Base-by-base conservation (phyloP, 1,284 basidiomycete genomes). In the Lignosus rhinocerotis region DNA sequence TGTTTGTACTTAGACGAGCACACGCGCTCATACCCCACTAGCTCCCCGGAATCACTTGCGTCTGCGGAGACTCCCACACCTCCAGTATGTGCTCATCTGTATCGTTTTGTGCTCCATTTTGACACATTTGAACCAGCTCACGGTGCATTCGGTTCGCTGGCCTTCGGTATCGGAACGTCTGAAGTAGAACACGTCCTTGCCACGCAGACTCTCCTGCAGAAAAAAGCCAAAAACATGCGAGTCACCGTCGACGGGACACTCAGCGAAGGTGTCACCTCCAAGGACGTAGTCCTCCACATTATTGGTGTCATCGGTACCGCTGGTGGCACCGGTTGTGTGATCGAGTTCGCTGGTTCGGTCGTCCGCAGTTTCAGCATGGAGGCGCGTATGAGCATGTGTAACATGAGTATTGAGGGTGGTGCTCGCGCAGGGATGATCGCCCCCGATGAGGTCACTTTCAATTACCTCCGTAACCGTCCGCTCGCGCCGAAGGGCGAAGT, bases 161-260 rank as follows among this genome's bases (percentile, higher is more conserved):
- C 95, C 0, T 98, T 98, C 70, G 95, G 96, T 67, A 97, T 98
- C 70, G 95, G 95, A 44, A 97, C 95, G 6, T 96, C 94, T 52
- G 95, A 98, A 74, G 95, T 98, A 67, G 95, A 98, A 72, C 95
- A 98, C 73, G 95, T 98, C 67, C 88, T 98, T 60, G 95, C 96
- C 6, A 98, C 96, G 10, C 96, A 98, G 75, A 96, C 94, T 46
- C 80, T 98, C 30, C 79, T 94, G 60, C 96, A 97, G 75, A 88
- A 85, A 72, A 96, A 97, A 78, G 87, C 87, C 56, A 96, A 96
- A 79, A 98, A 97, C 78, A 96, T 98, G 95, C 90, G 92, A 52
- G 91, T 97, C 69, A 89, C 84, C 56, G 94, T 98, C 63, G 90
- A 98, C 53, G 96, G 95, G 59, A 81, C 84, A 32, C 86, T 98